Base-by-base conservation (phyloP, 768 basidiomycete species). In the Boletus rex-veris region DNA sequence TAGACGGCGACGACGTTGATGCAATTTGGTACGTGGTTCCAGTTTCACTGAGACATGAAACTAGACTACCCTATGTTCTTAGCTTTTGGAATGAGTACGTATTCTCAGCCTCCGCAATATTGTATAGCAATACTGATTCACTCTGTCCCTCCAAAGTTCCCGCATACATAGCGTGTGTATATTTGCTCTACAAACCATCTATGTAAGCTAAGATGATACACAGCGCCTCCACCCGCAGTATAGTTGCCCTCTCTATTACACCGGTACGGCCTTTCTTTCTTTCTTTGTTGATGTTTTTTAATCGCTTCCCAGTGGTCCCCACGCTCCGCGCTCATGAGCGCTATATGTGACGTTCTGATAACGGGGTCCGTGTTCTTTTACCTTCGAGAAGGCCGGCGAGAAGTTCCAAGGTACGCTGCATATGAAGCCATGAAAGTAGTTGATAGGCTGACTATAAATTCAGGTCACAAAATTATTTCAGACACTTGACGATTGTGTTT, bases 251-350 rank as follows among this genome's bases (percentile, higher is more conserved):
- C 5, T 6, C 2, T 12, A 5, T 33, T 7, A 40, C 40, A 6
- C 51, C 47, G 1, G 58, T 50, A 11, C 14, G 48, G 21, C 16
- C 12, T 7, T 15, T 7, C 5, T 14, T 33, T 18, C 7, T 35
- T 41, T 18, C 1, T 5, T 19, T 8, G n/a, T 24, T 5, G 1
- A 8, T 36, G 24, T 33, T 3, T 3, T 26, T 8, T n/a, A 8
- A 48, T 47, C 14, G 12, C 12, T 16, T 12, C 14, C 24, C 36
- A 59, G 58, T 59, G 58, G 58, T 60, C 58, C 3, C 58, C 53
- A 26, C 48, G 58, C 26, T 57, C 59, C 0, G 92, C 61, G 3
- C 28, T 45, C 21, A 16, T 60, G 8, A 48, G 51, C 9, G 62
- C 45, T 7, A 38, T 46, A 10, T 52, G 59, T 41, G 62, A 63